phyloP scores from a whole-genome alignment of 2,329 filamentous ascomycete species.

The Microcyclospora tardicrescens region DNA sequence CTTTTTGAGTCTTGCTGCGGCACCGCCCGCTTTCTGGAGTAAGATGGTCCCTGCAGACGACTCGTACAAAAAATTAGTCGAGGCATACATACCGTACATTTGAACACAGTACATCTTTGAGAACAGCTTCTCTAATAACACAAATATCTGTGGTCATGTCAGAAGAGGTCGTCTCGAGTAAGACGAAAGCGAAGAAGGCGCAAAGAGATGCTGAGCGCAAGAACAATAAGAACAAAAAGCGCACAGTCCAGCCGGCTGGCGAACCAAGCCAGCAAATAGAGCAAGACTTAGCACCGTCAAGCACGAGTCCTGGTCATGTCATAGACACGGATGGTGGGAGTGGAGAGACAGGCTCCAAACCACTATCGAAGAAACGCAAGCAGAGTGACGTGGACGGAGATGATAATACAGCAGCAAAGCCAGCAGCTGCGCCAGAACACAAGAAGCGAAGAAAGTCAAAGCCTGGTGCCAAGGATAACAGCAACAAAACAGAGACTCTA shows the following conservation, averaged over 20 bases:
- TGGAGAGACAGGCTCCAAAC: conserved; percentile 1
- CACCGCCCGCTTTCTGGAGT: no score
- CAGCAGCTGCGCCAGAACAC: conserved; percentile 5
- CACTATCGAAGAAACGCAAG: conserved; percentile 8
- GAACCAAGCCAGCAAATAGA: conserved; percentile 1
- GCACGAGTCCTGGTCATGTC: background rate
- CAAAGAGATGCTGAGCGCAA: conserved; percentile 23
- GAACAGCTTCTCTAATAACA: conserved; percentile 84
- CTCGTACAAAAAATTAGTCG: no score
- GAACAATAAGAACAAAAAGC: conserved; percentile 20
- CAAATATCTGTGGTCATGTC: conserved; percentile 48
- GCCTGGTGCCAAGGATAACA: conserved; percentile 7
- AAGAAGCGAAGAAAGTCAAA: conserved; percentile 11
- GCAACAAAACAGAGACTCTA: conserved; percentile 2
- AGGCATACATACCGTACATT: no score
- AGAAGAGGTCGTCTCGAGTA: conserved; percentile 11
- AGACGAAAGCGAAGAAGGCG: conserved; percentile 24
- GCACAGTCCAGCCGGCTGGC: conserved; percentile 1
- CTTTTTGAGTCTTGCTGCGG: no score
- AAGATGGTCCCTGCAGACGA: no score
- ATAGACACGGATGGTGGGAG: no score
- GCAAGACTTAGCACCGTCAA: conserved; percentile 1
- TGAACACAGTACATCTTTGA: conserved; percentile 53
- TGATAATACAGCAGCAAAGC: background rate
- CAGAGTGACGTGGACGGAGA: conserved; percentile 8